Conservation (phyloP, 2,329 filamentous ascomycete genomes). For the Alternaria brassicicola region DNA sequence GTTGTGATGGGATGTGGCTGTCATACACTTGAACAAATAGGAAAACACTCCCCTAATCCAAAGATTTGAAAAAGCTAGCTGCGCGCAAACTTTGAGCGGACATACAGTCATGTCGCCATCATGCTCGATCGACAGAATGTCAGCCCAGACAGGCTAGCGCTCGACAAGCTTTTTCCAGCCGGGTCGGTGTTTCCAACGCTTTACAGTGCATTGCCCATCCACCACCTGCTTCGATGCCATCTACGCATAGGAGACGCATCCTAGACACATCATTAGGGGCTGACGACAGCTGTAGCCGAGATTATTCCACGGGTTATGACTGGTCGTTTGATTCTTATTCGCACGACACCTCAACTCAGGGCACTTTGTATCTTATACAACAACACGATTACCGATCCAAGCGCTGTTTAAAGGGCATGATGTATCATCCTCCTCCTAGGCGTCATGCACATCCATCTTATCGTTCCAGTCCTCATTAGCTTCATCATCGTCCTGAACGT, state of each 20-base stretch:
- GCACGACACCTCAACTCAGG: not conserved
- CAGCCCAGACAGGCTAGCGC: not conserved
- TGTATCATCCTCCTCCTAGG: not conserved
- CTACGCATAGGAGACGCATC: not conserved
- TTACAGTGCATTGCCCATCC: not conserved
- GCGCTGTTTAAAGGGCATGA: not conserved
- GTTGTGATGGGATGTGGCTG: constrained; percentile 5
- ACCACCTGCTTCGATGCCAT: not conserved
- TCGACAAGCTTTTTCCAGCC: not conserved
- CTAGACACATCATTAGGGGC: not conserved
- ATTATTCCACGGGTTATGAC: not conserved
- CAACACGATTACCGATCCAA: not conserved
- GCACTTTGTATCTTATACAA: not conserved
- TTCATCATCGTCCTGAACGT: not conserved
- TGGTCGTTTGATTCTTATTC: not conserved
- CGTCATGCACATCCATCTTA: constrained; percentile 11
- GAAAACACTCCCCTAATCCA: not conserved
- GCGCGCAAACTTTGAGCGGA: not conserved
- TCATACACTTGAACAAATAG: not conserved
- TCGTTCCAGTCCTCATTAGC: constrained; percentile 12
- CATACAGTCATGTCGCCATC: not conserved
- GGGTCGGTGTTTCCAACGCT: not conserved
- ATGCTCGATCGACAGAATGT: not conserved
- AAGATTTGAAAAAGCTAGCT: not conserved
- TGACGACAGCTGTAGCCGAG: not conserved